Percentiles rank a stretch among this genome's conserved stretches.
Conservation (phyloP, 208 protist genomes). For the Lotmaria passim region DNA sequence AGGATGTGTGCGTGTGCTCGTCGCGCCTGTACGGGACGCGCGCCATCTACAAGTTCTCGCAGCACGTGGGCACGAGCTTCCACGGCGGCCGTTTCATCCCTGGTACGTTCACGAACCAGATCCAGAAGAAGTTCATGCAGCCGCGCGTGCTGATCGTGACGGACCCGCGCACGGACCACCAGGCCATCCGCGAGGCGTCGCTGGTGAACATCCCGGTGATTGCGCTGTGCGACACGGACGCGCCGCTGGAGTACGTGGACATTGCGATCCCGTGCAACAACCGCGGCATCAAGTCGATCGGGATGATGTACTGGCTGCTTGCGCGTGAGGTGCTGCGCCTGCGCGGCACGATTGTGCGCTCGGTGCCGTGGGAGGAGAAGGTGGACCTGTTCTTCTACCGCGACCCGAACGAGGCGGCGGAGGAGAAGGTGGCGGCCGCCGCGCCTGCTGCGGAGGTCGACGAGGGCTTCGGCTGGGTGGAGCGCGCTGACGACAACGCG, state of each 20-base stretch:
- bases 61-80: conserved; percentile 93
- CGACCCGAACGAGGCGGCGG: conserved; percentile 93
- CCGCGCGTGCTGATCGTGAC: conserved; percentile 98
- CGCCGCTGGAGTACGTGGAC: conserved; percentile 97
- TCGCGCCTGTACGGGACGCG: conserved; percentile 95
- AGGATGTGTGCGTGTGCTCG: conserved; percentile 97
- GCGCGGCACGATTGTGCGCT: conserved; percentile 92
- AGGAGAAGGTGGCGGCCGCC: conserved; percentile 57
- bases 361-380: conserved; percentile 97
- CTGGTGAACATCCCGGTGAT: conserved; percentile 99
- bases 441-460: conserved; percentile 45
- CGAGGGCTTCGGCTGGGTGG: conserved; percentile 77
- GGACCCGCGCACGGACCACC: conserved; percentile 96
- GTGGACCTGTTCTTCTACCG: conserved; percentile 99
- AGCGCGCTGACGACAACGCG: conserved; percentile 85
- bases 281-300: conserved; percentile 95
- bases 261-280: conserved; percentile 99
- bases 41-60: conserved; percentile 98
- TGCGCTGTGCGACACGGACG: conserved; percentile 99
- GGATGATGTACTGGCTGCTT: conserved; percentile 99
- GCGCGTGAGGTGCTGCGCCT: conserved; percentile 97
- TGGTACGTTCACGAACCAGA: conserved; percentile 99
- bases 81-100: conserved; percentile 97
- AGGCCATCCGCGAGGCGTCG: conserved; percentile 96
- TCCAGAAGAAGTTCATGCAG: conserved; percentile 98